Percentiles rank a stretch among this genome's conserved stretches.
phyloP scores from a whole-genome alignment of 2,329 filamentous ascomycete genomes.

The Apiospora arundinis region DNA sequence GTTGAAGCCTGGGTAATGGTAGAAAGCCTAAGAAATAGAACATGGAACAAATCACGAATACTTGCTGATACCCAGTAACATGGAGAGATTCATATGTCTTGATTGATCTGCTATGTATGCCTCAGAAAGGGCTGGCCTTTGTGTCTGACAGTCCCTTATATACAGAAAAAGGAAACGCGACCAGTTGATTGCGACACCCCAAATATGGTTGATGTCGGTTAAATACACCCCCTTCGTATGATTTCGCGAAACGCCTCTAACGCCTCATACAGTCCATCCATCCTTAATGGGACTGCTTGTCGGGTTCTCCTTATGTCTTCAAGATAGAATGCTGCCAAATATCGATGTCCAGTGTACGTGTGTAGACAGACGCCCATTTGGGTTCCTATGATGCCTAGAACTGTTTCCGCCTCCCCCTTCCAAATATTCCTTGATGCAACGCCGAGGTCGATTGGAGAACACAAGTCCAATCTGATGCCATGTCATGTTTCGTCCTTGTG shows the following conservation, averaged over 20 bases:
- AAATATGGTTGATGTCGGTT: background rate
- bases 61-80: background rate
- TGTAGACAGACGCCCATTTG: slow-evolving; percentile 4
- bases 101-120: slow-evolving; percentile 4
- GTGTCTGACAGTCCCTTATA: background rate
- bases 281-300: slow-evolving; percentile 1
- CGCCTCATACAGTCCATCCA: slow-evolving; percentile 10
- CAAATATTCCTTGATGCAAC: slow-evolving; percentile 10
- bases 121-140: background rate
- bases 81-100: slow-evolving; percentile 3
- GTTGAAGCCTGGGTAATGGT: background rate
- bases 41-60: background rate
- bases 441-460: slow-evolving; percentile 17
- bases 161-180: background rate
- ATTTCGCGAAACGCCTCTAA: background rate
- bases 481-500: background rate
- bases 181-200: background rate
- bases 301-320: background rate
- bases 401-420: background rate
- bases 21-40: background rate
- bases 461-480: slow-evolving; percentile 13
- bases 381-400: slow-evolving; percentile 2
- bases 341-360: background rate
- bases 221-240: slow-evolving; percentile 4
- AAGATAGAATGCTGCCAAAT: background rate